Conservation (phyloP, 2,329 filamentous ascomycete species). For the Talaromyces sp. region DNA sequence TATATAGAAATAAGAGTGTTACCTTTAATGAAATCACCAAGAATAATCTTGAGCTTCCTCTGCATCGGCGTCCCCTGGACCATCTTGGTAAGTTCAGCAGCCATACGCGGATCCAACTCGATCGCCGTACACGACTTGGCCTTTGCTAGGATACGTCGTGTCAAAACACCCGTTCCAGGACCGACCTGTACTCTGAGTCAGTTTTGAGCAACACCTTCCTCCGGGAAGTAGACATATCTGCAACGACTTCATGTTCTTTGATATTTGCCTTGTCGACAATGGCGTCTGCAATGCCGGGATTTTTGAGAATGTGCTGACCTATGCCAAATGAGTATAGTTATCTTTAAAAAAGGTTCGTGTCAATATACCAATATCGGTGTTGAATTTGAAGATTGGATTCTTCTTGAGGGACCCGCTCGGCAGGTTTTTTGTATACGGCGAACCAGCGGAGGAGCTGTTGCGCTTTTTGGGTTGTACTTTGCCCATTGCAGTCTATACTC, state of each 20-base stretch:
- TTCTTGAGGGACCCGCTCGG: slow-evolving; percentile 43
- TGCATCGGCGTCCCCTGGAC: slow-evolving; percentile 84
- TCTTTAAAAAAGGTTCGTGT: too few species aligned
- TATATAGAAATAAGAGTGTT: too few species aligned
- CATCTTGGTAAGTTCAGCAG: slow-evolving; percentile 87
- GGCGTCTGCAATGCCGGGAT: slow-evolving; percentile 75
- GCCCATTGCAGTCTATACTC: slow-evolving; percentile 42
- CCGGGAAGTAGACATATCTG: background rate
- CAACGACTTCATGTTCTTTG: slow-evolving; percentile 70
- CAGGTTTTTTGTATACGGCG: slow-evolving; percentile 38
- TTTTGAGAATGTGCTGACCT: slow-evolving; percentile 85
- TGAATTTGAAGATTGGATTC: slow-evolving; percentile 97
- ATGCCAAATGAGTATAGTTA: background rate
- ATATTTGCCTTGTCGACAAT: slow-evolving; percentile 84
- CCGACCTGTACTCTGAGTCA: slow-evolving; percentile 77
- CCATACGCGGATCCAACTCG: slow-evolving; percentile 95
- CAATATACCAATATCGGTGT: slow-evolving; percentile 68
- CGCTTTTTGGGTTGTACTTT: slow-evolving; percentile 55
- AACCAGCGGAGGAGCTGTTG: slow-evolving; percentile 42
- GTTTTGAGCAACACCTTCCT: slow-evolving; percentile 44
- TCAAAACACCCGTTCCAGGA: slow-evolving; percentile 84
- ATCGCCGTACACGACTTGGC: slow-evolving; percentile 81
- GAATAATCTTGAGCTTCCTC: slow-evolving; percentile 77
- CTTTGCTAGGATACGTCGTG: slow-evolving; percentile 80
- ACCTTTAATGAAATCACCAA: slow-evolving; percentile 80